phyloP scores from a whole-genome alignment of 495 filamentous ascomycete species.

The Annulohypoxylon stygium region DNA sequence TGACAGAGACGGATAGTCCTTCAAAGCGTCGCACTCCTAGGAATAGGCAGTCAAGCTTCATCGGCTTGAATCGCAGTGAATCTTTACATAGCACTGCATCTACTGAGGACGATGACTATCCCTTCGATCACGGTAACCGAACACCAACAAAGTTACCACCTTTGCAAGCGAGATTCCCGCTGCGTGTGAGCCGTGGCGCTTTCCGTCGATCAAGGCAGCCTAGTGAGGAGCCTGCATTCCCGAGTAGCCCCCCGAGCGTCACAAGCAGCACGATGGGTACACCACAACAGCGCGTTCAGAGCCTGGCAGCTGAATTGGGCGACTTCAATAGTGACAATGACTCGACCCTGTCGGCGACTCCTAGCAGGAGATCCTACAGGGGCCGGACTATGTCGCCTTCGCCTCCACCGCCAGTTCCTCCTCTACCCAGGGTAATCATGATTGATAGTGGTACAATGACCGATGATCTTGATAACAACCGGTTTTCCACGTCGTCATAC shows the following conservation, averaged over 20 bases:
- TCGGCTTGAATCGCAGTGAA: slow-evolving; percentile 58
- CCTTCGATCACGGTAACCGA: slow-evolving; percentile 56
- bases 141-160: slow-evolving; percentile 72
- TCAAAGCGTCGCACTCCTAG: slow-evolving; percentile 59
- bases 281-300: slow-evolving; percentile 74
- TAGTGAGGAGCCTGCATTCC: slow-evolving; percentile 70
- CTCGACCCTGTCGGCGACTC: slow-evolving; percentile 57
- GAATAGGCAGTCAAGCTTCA: slow-evolving; percentile 51
- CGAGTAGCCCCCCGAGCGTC: slow-evolving; percentile 69
- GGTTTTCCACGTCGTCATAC: slow-evolving; percentile 46
- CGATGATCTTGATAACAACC: slow-evolving; percentile 60
- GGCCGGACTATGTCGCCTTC: slow-evolving; percentile 64
- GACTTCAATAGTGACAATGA: slow-evolving; percentile 79
- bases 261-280: slow-evolving; percentile 62
- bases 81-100: slow-evolving; percentile 92
- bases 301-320: slow-evolving; percentile 89
- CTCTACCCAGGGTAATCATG: slow-evolving; percentile 69
- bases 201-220: slow-evolving; percentile 72
- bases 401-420: slow-evolving; percentile 67
- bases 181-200: slow-evolving; percentile 74
- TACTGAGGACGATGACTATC: slow-evolving; percentile 80
- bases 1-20: slow-evolving; percentile 88
- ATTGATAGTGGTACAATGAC: slow-evolving; percentile 91
- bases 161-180: slow-evolving; percentile 72
- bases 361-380: slow-evolving; percentile 61